Evolutionary conservation across 805 yeast genomes (phyloP).

Genomic region (Grigorovia transvaalensis): DNA sequence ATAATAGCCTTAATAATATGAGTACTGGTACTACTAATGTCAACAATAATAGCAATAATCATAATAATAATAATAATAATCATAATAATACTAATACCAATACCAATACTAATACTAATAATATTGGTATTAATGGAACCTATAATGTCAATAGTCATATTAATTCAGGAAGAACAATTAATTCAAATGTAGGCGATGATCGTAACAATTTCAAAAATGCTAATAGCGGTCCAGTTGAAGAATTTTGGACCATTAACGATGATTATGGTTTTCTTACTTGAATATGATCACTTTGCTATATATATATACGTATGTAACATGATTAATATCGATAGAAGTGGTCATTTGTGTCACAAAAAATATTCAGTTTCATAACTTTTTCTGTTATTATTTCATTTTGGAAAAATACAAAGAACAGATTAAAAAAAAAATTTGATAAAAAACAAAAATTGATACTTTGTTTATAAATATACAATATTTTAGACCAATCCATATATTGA

Average conservation of each 20-base stretch:
- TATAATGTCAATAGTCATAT: constrained; percentile 1
- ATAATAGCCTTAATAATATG: constrained; percentile 1
- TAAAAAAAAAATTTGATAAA: not conserved
- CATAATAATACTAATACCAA: not conserved
- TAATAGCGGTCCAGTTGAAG: constrained; percentile 28
- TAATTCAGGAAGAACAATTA: not conserved
- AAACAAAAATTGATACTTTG: too few relatives aligned
- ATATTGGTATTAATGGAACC: not conserved
- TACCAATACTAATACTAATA: constrained; percentile 1
- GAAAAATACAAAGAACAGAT: too few relatives aligned
- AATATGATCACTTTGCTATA: not conserved
- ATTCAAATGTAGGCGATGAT: not conserved
- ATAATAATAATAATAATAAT: constrained; percentile 1
- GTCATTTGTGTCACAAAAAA: too few relatives aligned
- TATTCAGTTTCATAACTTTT: too few relatives aligned
- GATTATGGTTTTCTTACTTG: constrained; percentile 38
- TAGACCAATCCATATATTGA: not conserved
- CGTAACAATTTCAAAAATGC: not conserved
- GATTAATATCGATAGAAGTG: not conserved
- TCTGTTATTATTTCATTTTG: too few relatives aligned
- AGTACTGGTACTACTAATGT: not conserved
- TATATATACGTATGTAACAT: not conserved
- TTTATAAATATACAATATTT: not conserved
- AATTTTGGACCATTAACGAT: constrained; percentile 37
- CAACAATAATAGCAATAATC: not conserved